These are phyloP conservation scores for Ascochyta koolunga DNA, from an alignment of 2,329 filamentous ascomycete species.

Conservation along the genomic window DNA sequence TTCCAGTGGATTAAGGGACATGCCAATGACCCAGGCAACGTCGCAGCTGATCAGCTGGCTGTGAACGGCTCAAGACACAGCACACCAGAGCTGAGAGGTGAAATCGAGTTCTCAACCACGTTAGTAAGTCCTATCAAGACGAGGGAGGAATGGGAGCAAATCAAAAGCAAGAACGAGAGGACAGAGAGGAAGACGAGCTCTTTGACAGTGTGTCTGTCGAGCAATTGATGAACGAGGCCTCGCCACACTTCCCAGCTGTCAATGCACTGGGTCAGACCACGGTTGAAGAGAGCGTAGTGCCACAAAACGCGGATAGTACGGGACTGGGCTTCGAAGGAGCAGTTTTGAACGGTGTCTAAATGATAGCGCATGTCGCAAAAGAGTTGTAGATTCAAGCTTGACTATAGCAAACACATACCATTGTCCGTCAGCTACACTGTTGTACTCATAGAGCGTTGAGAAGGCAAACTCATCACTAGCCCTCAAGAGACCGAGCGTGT, in stretches of 20 bases:
- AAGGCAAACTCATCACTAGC: too few species aligned
- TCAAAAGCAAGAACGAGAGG: constrained; percentile 12
- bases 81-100: constrained; percentile 20
- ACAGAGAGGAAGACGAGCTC: constrained; percentile 6
- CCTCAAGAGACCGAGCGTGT: too few species aligned
- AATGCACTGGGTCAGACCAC: neutral
- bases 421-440: too few species aligned
- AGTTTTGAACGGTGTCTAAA: neutral
- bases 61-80: constrained; percentile 24
- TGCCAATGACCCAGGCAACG: constrained; percentile 72
- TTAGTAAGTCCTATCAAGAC: constrained; percentile 16
- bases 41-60: constrained; percentile 70
- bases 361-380: neutral
- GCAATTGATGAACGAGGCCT: constrained; percentile 8
- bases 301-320: neutral
- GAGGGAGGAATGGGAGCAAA: constrained; percentile 8
- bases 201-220: constrained; percentile 5
- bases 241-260: constrained; percentile 8
- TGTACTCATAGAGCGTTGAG: too few species aligned
- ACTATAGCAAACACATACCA: neutral
- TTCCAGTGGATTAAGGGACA: constrained; percentile 95
- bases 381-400: neutral
- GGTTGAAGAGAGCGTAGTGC: neutral
- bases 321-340: neutral
- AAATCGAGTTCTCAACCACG: constrained; percentile 17